Conservation (phyloP, 169 alveolate species). For the Plasmodium chabaudi region DNA sequence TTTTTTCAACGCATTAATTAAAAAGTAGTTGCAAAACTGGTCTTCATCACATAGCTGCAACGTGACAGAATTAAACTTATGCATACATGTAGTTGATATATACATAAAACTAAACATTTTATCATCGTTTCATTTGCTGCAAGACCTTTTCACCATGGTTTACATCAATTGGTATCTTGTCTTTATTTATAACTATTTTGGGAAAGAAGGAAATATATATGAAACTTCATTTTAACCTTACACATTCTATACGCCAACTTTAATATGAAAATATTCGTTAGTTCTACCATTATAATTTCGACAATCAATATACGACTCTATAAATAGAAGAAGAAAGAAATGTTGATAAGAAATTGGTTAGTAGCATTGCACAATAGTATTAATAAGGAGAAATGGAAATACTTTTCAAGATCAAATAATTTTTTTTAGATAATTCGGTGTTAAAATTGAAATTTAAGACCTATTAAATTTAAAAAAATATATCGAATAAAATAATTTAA, state of each 20-base stretch:
- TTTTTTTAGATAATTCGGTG: slow-evolving; percentile 23
- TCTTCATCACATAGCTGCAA: slow-evolving; percentile 66
- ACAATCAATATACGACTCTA: slow-evolving; percentile 51
- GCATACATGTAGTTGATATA: not conserved
- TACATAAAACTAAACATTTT: not conserved
- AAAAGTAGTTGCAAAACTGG: slow-evolving; percentile 56
- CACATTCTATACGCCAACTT: no score
- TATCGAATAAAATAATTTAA: slow-evolving; percentile 1
- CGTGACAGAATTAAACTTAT: not conserved
- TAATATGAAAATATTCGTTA: not conserved
- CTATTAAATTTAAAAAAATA: slow-evolving; percentile 20
- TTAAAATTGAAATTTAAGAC: slow-evolving; percentile 42
- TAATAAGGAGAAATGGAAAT: not conserved
- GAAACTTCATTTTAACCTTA: not conserved
- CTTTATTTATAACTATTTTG: not conserved
- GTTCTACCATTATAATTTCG: slow-evolving; percentile 56
- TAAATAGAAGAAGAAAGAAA: not conserved
- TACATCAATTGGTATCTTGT: slow-evolving; percentile 4
- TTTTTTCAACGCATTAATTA: slow-evolving; percentile 21
- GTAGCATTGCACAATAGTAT: not conserved
- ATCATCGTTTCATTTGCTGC: not conserved
- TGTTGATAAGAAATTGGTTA: not conserved
- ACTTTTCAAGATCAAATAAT: slow-evolving; percentile 48
- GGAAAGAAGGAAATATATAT: not conserved
- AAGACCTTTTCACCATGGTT: slow-evolving; percentile 57